phyloP scores from a whole-genome alignment of 1,139 yeast species.

The Ogataea hybrid region DNA sequence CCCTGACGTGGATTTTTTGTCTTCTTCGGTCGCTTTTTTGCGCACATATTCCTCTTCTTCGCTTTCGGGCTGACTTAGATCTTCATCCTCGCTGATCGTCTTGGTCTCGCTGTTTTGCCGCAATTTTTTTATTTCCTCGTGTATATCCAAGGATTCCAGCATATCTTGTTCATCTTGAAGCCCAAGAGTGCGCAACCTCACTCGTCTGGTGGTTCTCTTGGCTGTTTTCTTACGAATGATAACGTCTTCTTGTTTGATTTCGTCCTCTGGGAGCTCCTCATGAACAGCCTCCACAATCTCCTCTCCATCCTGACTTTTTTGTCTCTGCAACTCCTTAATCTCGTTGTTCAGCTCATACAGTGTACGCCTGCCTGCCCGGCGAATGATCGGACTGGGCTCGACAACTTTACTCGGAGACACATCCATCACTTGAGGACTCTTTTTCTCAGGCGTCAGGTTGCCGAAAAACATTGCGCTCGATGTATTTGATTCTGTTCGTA shows the following conservation, averaged over 20 bases:
- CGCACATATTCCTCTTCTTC: conserved; percentile 33
- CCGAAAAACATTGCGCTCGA: conserved; percentile 7
- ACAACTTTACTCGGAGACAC: conserved; percentile 18
- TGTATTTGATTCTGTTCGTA: conserved; percentile 13
- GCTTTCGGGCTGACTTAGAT: conserved; percentile 17
- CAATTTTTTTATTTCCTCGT: conserved; percentile 39
- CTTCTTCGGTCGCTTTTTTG: conserved; percentile 18
- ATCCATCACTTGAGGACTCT: not conserved
- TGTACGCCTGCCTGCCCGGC: conserved; percentile 26
- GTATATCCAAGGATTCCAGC: conserved; percentile 40
- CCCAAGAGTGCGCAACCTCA: conserved; percentile 40
- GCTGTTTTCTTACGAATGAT: conserved; percentile 36
- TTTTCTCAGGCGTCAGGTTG: conserved; percentile 11
- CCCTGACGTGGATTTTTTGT: conserved; percentile 17
- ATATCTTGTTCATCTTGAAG: conserved; percentile 30
- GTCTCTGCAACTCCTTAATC: conserved; percentile 29
- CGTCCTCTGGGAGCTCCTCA: conserved; percentile 12
- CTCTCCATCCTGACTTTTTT: conserved; percentile 4
- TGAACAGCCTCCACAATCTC: conserved; percentile 24
- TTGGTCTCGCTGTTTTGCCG: conserved; percentile 44
- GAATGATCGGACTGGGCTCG: conserved; percentile 34
- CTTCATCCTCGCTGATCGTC: conserved; percentile 16
- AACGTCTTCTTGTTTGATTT: not conserved
- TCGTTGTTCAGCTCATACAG: conserved; percentile 37
- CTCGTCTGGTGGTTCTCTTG: conserved; percentile 63